These are phyloP conservation scores for Metschnikowia continentalis DNA, from an alignment of 805 yeast species.

Conservation along the genomic window DNA sequence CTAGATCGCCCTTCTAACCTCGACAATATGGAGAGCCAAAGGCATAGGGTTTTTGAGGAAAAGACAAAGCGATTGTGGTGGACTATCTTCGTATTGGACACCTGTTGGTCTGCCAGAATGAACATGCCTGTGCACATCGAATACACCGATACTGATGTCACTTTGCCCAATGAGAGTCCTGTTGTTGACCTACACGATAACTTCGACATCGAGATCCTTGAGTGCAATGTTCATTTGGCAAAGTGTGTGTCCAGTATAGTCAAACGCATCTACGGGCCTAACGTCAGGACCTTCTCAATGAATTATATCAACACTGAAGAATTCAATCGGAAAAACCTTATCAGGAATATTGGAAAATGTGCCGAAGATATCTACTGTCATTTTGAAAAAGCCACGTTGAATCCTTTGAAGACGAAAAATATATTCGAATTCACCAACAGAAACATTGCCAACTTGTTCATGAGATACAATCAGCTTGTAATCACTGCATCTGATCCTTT, in stretches of 20 bases:
- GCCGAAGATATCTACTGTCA: constrained; percentile 26
- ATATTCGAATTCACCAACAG: constrained; percentile 23
- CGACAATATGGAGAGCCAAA: constrained; percentile 1
- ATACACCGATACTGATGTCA: constrained; percentile 41
- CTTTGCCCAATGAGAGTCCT: constrained; percentile 34
- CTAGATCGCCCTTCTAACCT: constrained; percentile 9
- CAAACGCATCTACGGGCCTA: constrained; percentile 37
- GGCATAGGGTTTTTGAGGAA: constrained; percentile 17
- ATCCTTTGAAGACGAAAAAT: constrained; percentile 19
- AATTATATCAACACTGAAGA: constrained; percentile 39
- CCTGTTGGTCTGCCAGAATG: constrained; percentile 38
- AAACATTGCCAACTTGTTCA: constrained; percentile 30
- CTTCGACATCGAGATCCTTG: constrained; percentile 29
- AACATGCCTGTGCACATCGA: constrained; percentile 38
- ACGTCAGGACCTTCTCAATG: constrained; percentile 35
- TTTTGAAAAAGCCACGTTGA: constrained; percentile 30
- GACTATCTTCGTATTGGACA: constrained; percentile 38
- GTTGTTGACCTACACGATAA: constrained; percentile 24
- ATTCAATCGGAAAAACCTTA: constrained; percentile 33
- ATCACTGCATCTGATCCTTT: constrained; percentile 33
- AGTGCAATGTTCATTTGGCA: constrained; percentile 36
- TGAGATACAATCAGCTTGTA: constrained; percentile 34
- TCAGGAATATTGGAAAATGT: constrained; percentile 28
- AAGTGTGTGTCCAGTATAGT: constrained; percentile 35
- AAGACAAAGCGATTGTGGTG: constrained; percentile 39